Evolutionary conservation across 1,139 yeast genomes (phyloP), one percentile per base, ranked within the genome.

Genomic region (Pichia kudriavzevii): DNA sequence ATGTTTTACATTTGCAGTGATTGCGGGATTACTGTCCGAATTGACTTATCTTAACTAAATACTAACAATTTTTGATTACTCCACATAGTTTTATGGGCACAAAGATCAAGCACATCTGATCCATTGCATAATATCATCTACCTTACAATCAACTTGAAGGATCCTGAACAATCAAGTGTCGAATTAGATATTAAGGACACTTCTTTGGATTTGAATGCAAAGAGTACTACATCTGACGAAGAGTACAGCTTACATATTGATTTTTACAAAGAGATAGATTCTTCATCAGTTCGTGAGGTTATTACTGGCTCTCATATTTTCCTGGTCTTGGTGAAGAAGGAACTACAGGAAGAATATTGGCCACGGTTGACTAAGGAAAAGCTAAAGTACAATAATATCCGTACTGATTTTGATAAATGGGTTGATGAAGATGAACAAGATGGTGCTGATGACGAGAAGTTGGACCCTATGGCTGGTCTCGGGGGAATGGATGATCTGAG

Each of bases 321-420:
- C 48, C 75, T 85, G 45, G 69, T 79, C 36, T 60, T 87, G 48
- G 70, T 83, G 61, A 84, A 91, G 72, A 73, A 79, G 62, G 68
- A 66, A 44, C 56, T 69, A 32, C 61, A 72, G 50, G 38, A 32
- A 41, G 96, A 87, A 55, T 88, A 66, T 67, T 93, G 97, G 98
- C 97, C 88, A 56, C 75, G 94, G 60, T 71, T 82, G 59, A 81
- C 80, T 45, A 83, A 78, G 64, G 84, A 74, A 53, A 82, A 77
- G 64, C 67, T 69, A 49, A 81, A 72, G 56, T 70, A 67, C 46
- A 80, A 74, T 48, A 84, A 73, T 60, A 75, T 91, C 58, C 82
- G 84, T 67, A 91, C 98, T 12, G 98, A 91, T 58, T 91, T 91
- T 55, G 95, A 88, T 65, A 83, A 79, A 61, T 91, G 98, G 98